Percentiles rank a stretch among this genome's conserved stretches.
Evolutionary conservation across 768 basidiomycete species (phyloP).

Genomic region (Postia placenta): DNA sequence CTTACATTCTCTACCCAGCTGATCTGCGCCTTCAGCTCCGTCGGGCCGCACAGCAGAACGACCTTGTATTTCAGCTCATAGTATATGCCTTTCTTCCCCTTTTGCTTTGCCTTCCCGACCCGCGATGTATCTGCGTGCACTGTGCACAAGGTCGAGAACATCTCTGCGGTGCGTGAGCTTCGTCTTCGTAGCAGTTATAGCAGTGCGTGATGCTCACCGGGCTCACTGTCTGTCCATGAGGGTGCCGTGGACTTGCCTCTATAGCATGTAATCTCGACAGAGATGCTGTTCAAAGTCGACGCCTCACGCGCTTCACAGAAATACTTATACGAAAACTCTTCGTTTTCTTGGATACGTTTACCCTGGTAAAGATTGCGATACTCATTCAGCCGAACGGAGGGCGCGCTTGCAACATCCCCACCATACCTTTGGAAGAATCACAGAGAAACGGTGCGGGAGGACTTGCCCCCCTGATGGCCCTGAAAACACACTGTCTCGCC

Average conservation of each 20-base stretch:
- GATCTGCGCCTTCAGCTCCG: constrained; percentile 42
- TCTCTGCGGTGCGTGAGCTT: too few relatives aligned
- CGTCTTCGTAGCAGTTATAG: too few relatives aligned
- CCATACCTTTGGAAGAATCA: too few relatives aligned
- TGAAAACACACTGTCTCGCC: too few relatives aligned
- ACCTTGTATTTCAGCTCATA: constrained; percentile 33
- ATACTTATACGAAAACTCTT: neutral
- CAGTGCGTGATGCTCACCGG: neutral
- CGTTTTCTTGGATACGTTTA: neutral
- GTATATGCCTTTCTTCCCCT: neutral
- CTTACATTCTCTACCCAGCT: constrained; percentile 33
- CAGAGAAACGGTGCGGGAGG: too few relatives aligned
- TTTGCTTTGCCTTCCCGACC: constrained; percentile 19
- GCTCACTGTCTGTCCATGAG: neutral
- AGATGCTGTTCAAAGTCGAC: neutral
- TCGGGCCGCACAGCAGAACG: constrained; percentile 37
- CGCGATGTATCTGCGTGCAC: constrained; percentile 23
- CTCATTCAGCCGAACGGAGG: neutral
- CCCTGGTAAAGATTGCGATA: too few relatives aligned
- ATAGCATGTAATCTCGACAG: neutral
- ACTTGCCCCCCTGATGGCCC: too few relatives aligned
- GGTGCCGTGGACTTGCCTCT: neutral
- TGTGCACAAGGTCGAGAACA: constrained; percentile 30
- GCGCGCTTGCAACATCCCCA: neutral
- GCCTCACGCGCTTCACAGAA: neutral